phyloP scores from a whole-genome alignment of 352 stramenopile species.

The Thalassiosira ordinaria region DNA sequence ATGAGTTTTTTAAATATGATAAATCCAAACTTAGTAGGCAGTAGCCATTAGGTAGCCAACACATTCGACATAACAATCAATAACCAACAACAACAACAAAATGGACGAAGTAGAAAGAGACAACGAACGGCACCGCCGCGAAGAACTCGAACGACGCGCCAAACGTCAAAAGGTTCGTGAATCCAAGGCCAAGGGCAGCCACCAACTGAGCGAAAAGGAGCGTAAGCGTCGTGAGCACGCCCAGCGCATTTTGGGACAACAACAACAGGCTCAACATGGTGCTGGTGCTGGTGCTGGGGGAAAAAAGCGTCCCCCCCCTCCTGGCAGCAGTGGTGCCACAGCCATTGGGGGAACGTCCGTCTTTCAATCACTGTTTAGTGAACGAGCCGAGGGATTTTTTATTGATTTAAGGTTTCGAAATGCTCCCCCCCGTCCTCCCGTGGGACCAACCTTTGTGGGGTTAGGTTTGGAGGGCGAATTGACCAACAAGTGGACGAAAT shows the following conservation, averaged over 20 bases:
- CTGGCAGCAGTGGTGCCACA: not conserved
- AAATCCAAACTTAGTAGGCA: too few species aligned
- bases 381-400: slow-evolving; percentile 79
- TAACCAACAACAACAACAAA: too few species aligned
- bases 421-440: slow-evolving; percentile 79
- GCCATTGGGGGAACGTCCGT: slow-evolving; percentile 45
- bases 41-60: too few species aligned
- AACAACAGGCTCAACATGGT: too few species aligned
- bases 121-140: slow-evolving; percentile 68
- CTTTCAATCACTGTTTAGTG: slow-evolving; percentile 78
- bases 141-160: slow-evolving; percentile 74
- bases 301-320: slow-evolving; percentile 2
- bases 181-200: slow-evolving; percentile 63
- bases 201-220: slow-evolving; percentile 76
- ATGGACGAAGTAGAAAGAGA: slow-evolving; percentile 58
- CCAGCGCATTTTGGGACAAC: slow-evolving; percentile 67
- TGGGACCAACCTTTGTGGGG: slow-evolving; percentile 83
- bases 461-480: slow-evolving; percentile 74
- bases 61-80: too few species aligned
- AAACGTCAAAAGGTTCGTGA: slow-evolving; percentile 63
- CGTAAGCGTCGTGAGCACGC: slow-evolving; percentile 75
- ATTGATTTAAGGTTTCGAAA: slow-evolving; percentile 84
- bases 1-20: too few species aligned
- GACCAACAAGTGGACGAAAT: slow-evolving; percentile 66
- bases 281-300: too few species aligned